Evolutionary conservation across 257 asterid genomes (phyloP), one percentile per base, ranked within the genome.

Genomic region (Primulina tabacum): DNA sequence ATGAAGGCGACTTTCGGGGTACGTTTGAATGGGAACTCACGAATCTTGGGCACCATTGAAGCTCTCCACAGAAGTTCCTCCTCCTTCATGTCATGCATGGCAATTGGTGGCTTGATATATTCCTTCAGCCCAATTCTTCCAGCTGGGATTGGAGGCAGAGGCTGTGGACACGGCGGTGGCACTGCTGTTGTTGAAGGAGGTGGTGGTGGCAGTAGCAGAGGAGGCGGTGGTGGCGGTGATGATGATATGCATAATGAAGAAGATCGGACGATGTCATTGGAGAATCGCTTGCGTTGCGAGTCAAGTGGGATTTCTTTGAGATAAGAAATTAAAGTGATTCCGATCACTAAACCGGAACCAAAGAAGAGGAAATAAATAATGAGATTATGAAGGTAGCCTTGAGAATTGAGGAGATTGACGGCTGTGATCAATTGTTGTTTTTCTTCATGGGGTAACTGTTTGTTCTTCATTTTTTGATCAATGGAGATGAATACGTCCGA

Each of bases 261-360:
- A 18, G 71, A 70, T 0, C 21, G 63, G 2, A 8, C 69, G 43
- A 35, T 57, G 53, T 47, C 17, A 9, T 73, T 6, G 43, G 75
- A 40, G 75, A 75, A 71, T 32, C 75, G 83, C 20, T n/a, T 61
- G 52, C 75, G 26, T n/a, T 47, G 65, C 5, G 68, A 30, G 62
- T 26, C 47, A 0, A 61, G 70, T 2, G 78, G 70, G 53, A 64
- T 69, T 50, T 71, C 77, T 17, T 65, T 78, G 79, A 3, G 72
- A 21, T 1, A 75, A 37, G 7, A 80, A 21, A 82, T 85, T 8
- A 88, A 14, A 0, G 86, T 70, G 8, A 85, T 80, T 70, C 98
- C 98, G 7, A 88, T 76, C 16, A 81, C 88, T 24, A 92, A 60
- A 52, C 98, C 98, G 52, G 81, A 85, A 7, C 92, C 92, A 75